A percentile compares a stretch with the other conserved stretches of the same genome.
Evolutionary conservation across 176 grass and related monocot species (phyloP).

Genomic region (Raddia guianensis): DNA sequence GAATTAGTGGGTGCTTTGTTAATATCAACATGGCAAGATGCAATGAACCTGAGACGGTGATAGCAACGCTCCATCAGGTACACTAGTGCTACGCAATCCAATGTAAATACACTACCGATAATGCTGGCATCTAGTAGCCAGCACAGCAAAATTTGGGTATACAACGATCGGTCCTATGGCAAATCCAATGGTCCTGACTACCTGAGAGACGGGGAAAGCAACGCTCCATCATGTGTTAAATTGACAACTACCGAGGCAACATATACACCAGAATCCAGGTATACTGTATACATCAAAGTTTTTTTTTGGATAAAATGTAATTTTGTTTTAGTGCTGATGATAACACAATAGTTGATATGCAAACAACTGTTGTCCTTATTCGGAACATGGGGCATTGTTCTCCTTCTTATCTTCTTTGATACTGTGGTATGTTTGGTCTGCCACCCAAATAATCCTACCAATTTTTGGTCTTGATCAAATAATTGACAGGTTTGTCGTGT

Average conservation of each 20-base stretch:
- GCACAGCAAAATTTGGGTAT: too few species aligned
- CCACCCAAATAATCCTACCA: too few species aligned
- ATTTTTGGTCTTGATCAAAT: too few species aligned
- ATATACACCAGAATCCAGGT: neutral
- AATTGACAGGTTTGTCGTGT: too few species aligned
- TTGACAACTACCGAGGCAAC: neutral
- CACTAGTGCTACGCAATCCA: too few species aligned
- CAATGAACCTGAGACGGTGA: constrained; percentile 20
- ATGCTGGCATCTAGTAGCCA: too few species aligned
- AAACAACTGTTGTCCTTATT: constrained; percentile 12
- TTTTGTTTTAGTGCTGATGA: constrained; percentile 14
- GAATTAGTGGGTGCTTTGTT: constrained; percentile 14
- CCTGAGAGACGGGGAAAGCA: constrained; percentile 18
- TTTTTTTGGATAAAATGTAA: neutral
- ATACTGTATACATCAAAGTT: neutral
- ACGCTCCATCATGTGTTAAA: neutral
- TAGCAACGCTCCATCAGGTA: constrained; percentile 9
- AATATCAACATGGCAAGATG: constrained; percentile 13
- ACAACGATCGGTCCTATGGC: neutral
- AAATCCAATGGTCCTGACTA: constrained; percentile 23
- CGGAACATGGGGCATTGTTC: neutral
- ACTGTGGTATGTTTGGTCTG: too few species aligned
- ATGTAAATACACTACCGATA: too few species aligned
- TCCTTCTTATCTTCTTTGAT: neutral
- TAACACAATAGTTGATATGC: neutral